Conservation (phyloP, 805 yeast species). For the Wilhelminamyces savonicus region DNA sequence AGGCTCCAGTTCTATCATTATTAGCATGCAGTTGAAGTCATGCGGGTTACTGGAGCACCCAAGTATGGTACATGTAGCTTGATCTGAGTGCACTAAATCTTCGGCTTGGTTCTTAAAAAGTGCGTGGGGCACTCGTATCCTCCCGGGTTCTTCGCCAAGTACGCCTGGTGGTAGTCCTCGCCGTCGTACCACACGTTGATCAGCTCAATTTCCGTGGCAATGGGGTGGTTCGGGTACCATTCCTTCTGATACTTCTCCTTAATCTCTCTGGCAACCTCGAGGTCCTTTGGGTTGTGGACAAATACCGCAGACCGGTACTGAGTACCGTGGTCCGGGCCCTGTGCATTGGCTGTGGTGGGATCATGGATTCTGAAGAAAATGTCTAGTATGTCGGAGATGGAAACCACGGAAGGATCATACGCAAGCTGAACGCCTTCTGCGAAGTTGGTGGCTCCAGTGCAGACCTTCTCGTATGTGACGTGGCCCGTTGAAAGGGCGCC, state of each 20-base stretch:
- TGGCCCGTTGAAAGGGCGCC: slow-evolving; percentile 50
- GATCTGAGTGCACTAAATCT: slow-evolving; percentile 21
- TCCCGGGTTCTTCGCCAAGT: slow-evolving; percentile 69
- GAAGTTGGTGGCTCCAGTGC: slow-evolving; percentile 64
- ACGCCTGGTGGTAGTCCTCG: slow-evolving; percentile 89
- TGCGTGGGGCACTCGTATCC: slow-evolving; percentile 94
- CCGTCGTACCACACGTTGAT: slow-evolving; percentile 78
- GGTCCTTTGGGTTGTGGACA: slow-evolving; percentile 51
- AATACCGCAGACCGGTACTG: slow-evolving; percentile 87
- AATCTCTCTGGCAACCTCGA: slow-evolving; percentile 35
- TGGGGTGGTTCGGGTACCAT: slow-evolving; percentile 67
- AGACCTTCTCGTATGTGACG: slow-evolving; percentile 58
- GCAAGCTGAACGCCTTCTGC: slow-evolving; percentile 85
- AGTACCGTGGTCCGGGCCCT: slow-evolving; percentile 85
- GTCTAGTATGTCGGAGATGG: slow-evolving; percentile 59
- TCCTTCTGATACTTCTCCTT: slow-evolving; percentile 55
- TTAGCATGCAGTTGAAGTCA: too few relatives aligned
- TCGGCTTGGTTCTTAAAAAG: slow-evolving; percentile 61
- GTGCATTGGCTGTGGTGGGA: slow-evolving; percentile 77
- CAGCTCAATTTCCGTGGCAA: slow-evolving; percentile 67
- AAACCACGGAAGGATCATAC: slow-evolving; percentile 63
- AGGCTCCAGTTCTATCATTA: too few relatives aligned
- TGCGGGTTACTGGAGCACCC: too few relatives aligned
- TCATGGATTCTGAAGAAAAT: slow-evolving; percentile 92
- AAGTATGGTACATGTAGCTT: too few relatives aligned